Base-by-base conservation (phyloP, 2,329 filamentous ascomycete genomes). In the Talaromyces sp. region DNA sequence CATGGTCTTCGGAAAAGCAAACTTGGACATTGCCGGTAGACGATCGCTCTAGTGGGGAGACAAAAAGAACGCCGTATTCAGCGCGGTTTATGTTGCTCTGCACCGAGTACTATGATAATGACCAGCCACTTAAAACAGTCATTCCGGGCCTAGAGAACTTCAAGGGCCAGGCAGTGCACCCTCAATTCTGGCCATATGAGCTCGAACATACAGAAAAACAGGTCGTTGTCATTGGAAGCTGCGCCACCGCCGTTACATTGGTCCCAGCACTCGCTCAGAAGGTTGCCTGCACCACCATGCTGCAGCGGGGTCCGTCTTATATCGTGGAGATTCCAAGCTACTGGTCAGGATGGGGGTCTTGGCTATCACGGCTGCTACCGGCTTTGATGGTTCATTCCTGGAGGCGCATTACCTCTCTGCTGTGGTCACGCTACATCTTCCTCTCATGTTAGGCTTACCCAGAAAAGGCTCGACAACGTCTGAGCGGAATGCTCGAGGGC, bases 171-270 rank as follows among this genome's bases (percentile, higher is more conserved):
- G 76, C 83, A 9, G 76, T 87, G 1, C 86, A 89, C 61, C 86
- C 87, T 2, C 86, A 89, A 65, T 89, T 87, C 71, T 91, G 88
- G 88, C 86, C 86, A 0, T 74, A 85, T 58, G 80, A 84, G 38
- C 74, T 87, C 55, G 81, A 88, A 68, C 86, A 86, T 69, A 73
- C 77, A 11, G 78, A 78, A 70, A 89, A 90, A 72, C 81, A 82
- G 32, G 79, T 91, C 32, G 80, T 89, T 52, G 77, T 91, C 61
- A 82, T 91, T 62, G 89, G 89, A 13, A 87, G 83, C 8, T 89
- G 89, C 4, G 89, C 89, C 3, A 93, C 89, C 0, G 86, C 89
- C 10, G 75, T 91, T 51, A 92, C 89, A 0, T 78, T 93, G 1
- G 70, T 92, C 5, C 89, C 89, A 0, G 81, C 78, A 43, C 75